phyloP scores from a whole-genome alignment of 106 monocot species.

The Dendrobium officinale region DNA sequence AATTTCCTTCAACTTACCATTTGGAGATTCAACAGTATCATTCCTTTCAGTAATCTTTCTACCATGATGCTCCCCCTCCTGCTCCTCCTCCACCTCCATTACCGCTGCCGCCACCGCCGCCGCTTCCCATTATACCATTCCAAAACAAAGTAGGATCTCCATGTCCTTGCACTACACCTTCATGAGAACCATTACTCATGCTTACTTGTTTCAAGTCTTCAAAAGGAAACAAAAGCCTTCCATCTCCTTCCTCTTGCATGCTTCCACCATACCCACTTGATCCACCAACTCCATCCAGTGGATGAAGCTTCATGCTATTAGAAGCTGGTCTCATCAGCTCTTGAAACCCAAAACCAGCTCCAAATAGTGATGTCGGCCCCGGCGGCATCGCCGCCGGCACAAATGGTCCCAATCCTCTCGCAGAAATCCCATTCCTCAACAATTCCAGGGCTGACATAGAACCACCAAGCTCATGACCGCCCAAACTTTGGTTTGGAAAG shows the following conservation, averaged over 20 bases:
- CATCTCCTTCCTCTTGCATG: neutral
- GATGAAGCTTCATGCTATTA: neutral
- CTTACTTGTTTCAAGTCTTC: slow-evolving; percentile 27
- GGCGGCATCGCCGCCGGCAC: neutral
- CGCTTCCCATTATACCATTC: slow-evolving; percentile 39
- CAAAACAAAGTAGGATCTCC: slow-evolving; percentile 40
- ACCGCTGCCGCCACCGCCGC: neutral
- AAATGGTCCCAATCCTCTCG: neutral
- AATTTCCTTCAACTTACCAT: neutral
- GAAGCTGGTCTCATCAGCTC: slow-evolving; percentile 1
- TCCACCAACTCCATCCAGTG: neutral
- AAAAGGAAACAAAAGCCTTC: slow-evolving; percentile 16
- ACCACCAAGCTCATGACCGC: neutral
- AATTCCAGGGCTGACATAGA: neutral
- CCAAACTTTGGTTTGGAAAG: neutral
- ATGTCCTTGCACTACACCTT: slow-evolving; percentile 18
- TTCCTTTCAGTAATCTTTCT: neutral
- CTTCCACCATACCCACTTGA: neutral
- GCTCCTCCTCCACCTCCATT: slow-evolving; percentile 8
- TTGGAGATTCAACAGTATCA: neutral
- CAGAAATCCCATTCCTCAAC: neutral
- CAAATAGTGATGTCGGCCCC: neutral
- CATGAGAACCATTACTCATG: slow-evolving; percentile 7
- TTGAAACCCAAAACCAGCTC: neutral
- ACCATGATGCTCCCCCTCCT: slow-evolving; percentile 7